Base-by-base conservation (phyloP, 805 yeast genomes). In the Yamadazyma scolyti region DNA sequence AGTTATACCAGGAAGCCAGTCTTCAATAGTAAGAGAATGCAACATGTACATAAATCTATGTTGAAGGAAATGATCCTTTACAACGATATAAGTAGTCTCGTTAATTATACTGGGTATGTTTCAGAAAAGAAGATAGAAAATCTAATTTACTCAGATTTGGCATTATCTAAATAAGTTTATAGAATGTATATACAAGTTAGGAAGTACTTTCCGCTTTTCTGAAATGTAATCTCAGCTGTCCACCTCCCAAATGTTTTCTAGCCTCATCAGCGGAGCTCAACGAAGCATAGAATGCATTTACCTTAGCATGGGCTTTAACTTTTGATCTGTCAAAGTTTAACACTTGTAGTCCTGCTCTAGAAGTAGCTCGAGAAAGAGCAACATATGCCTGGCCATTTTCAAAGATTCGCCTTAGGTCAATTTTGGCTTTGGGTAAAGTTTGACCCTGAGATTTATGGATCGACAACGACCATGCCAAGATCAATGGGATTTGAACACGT, bases 401-500 rank as follows among this genome's bases (percentile, higher is more conserved):
- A 56, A 90, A 90, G 1, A 83, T 77, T 34, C 69, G 68, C 21
- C 71, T 65, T 39, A 90, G 67, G 52, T 93, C 95, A 5, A 90
- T 95, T 84, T 56, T 90, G 89, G 9, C 98, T 95, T 56, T 88
- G 1, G 50, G 54, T 24, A 54, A 38, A 1, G 97, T 89, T 54
- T 93, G 97, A 1, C 98, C 98, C 54, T 90, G 98, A 0, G 97
- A 79, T 59, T 93, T 90, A 53, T 93, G 98, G 26, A 93, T 89
- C 0, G 97, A 88, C 25, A 93, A 58, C 0, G 98, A 88, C 97
- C 97, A 93, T 0, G 98, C 95, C n/a, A 89, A 62, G 46, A 90
- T 79, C 31, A 93, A 60, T 0, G 98, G 98, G 2, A 93, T 44
- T 50, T 93, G 98, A 0, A 69, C 65, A 46, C 97, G 67, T 2